Conservation (phyloP, 192 early-diverging fungal genomes). For the Coemansia sp. region DNA sequence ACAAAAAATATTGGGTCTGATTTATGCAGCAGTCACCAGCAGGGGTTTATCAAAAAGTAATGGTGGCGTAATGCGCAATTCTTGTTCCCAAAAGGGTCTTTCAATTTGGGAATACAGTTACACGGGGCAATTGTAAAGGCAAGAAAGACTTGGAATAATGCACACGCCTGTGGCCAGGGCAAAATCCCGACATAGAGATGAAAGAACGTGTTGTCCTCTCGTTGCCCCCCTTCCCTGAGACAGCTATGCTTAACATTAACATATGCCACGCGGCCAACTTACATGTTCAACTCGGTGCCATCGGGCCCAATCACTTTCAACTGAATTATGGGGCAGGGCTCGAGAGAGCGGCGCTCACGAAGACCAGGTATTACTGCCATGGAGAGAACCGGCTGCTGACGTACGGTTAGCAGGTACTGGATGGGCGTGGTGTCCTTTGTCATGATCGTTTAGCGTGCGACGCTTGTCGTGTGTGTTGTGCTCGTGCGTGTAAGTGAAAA, state of each 20-base stretch:
- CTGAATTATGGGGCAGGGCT: slow-evolving; percentile 43
- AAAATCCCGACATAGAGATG: background rate
- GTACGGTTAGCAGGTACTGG: slow-evolving; percentile 15
- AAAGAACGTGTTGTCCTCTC: background rate
- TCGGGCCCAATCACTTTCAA: slow-evolving; percentile 19
- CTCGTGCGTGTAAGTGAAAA: background rate
- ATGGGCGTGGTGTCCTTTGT: background rate
- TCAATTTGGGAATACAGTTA: background rate
- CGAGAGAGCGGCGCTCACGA: slow-evolving; percentile 37
- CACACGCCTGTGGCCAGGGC: background rate
- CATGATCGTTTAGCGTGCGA: background rate
- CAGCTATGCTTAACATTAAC: background rate
- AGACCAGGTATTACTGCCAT: slow-evolving; percentile 11
- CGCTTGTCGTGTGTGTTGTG: background rate
- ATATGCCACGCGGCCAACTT: slow-evolving; percentile 13
- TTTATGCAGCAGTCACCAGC: background rate
- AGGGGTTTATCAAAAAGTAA: background rate
- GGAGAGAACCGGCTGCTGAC: slow-evolving; percentile 45
- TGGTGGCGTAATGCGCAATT: background rate
- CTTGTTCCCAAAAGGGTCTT: background rate
- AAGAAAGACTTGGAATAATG: background rate
- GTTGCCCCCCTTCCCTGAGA: background rate
- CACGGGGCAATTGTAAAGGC: background rate
- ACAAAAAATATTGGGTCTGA: background rate
- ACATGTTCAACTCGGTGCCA: slow-evolving; percentile 28